A percentile compares a stretch with the other conserved stretches of the same genome.
These are phyloP conservation scores for Panellus pusillus DNA, from an alignment of 768 basidiomycete species.

Conservation along the genomic window DNA sequence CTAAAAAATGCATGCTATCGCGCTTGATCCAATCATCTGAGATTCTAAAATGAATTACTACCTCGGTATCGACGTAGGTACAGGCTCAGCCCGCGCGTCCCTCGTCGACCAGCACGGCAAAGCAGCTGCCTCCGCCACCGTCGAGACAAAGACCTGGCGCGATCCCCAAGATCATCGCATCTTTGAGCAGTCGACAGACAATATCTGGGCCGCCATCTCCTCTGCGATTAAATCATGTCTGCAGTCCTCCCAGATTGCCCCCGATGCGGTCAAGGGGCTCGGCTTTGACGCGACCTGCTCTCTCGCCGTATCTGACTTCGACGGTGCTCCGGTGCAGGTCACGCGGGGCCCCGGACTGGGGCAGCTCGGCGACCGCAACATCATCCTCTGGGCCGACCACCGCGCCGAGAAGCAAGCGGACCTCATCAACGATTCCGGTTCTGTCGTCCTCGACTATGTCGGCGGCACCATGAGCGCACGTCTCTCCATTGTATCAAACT, in stretches of 20 bases:
- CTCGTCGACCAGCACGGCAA: conserved; percentile 70
- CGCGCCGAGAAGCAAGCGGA: conserved; percentile 91
- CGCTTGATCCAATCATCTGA: not conserved
- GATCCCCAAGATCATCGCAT: conserved; percentile 84
- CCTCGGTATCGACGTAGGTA: conserved; percentile 85
- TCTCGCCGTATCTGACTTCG: conserved; percentile 76
- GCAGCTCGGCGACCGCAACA: conserved; percentile 70
- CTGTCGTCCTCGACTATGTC: conserved; percentile 88
- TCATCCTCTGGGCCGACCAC: conserved; percentile 97
- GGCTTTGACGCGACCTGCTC: conserved; percentile 98
- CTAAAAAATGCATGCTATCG: conserved; percentile 36
- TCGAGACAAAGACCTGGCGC: conserved; percentile 84
- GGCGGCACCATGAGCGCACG: conserved; percentile 93
- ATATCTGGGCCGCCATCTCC: conserved; percentile 81
- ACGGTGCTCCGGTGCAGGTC: conserved; percentile 77
- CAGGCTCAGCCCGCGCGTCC: conserved; percentile 88
- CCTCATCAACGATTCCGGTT: conserved; percentile 81
- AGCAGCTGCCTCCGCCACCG: conserved; percentile 75
- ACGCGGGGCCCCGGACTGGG: conserved; percentile 67
- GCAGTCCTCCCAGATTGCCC: conserved; percentile 50
- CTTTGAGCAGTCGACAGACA: conserved; percentile 90
- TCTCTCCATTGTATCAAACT: conserved; percentile 16
- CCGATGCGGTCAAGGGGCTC: conserved; percentile 76
- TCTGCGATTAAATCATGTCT: conserved; percentile 65
- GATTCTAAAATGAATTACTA: conserved; percentile 49